Percentiles rank a stretch among this genome's conserved stretches.
Conservation (phyloP, 2,329 filamentous ascomycete genomes). For the Pseudocercospora musae region DNA sequence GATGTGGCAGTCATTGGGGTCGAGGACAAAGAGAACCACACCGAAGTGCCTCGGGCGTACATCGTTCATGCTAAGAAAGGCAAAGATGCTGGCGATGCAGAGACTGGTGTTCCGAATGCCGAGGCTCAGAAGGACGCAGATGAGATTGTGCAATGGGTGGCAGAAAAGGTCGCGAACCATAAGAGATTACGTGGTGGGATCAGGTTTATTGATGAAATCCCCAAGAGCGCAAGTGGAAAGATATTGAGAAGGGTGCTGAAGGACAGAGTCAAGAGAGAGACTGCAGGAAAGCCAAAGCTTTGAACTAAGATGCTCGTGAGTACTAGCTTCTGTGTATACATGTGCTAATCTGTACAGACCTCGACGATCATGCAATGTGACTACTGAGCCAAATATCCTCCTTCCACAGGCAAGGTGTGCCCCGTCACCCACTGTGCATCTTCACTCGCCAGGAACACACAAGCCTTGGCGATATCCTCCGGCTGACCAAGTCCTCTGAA, state of each 20-base stretch:
- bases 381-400: constrained; percentile 18
- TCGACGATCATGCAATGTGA: neutral
- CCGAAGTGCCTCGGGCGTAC: constrained; percentile 47
- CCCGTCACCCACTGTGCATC: constrained; percentile 29
- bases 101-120: constrained; percentile 17
- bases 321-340: neutral
- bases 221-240: constrained; percentile 48
- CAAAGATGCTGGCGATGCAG: constrained; percentile 32
- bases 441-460: constrained; percentile 48
- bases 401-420: constrained; percentile 21
- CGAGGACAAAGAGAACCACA: constrained; percentile 44
- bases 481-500: constrained; percentile 36
- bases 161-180: constrained; percentile 46
- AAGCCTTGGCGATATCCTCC: constrained; percentile 44
- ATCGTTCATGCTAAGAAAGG: constrained; percentile 40
- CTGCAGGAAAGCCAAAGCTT: constrained; percentile 40
- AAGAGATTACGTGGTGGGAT: constrained; percentile 48
- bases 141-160: constrained; percentile 44
- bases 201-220: constrained; percentile 46
- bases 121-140: constrained; percentile 35
- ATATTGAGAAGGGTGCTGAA: constrained; percentile 47
- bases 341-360: neutral
- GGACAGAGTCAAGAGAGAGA: constrained; percentile 43
- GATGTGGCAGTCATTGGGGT: constrained; percentile 49
- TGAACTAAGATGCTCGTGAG: constrained; percentile 17